Percentiles rank a stretch among this genome's conserved stretches.
These are phyloP conservation scores for Ogataea methanolica DNA, from an alignment of 805 yeast species.

Conservation along the genomic window DNA sequence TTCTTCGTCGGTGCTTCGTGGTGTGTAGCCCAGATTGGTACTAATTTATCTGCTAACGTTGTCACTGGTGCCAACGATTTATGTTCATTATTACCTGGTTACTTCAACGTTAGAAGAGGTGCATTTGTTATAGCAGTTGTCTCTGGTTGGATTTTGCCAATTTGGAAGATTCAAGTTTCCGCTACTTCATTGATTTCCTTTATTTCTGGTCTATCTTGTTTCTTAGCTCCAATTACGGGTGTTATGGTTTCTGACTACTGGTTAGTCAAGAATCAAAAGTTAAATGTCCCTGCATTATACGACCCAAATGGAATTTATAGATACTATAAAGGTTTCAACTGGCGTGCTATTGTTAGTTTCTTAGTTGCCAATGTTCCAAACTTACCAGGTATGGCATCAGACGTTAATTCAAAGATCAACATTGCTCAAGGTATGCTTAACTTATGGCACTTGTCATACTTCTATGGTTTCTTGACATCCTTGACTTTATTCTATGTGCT, in stretches of 20 bases:
- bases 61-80: constrained; percentile 57
- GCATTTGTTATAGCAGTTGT: constrained; percentile 29
- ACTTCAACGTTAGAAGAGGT: constrained; percentile 57
- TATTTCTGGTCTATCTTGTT: constrained; percentile 34
- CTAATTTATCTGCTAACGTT: constrained; percentile 52
- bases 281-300: constrained; percentile 33
- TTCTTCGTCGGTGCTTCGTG: constrained; percentile 18
- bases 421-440: constrained; percentile 22
- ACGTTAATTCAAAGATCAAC: constrained; percentile 22
- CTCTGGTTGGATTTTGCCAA: constrained; percentile 36
- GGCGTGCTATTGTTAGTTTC: constrained; percentile 38
- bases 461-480: constrained; percentile 29
- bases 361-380: constrained; percentile 35
- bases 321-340: constrained; percentile 40
- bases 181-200: constrained; percentile 33
- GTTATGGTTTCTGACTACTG: constrained; percentile 36
- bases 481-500: constrained; percentile 21
- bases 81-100: constrained; percentile 52
- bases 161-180: constrained; percentile 37
- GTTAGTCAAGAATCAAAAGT: constrained; percentile 33
- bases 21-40: constrained; percentile 33
- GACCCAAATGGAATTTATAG: constrained; percentile 32
- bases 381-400: constrained; percentile 34
- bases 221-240: constrained; percentile 36
- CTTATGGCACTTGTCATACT: constrained; percentile 28